Evolutionary conservation across 108 stramenopile genomes (phyloP).

Genomic region (Nitzschia putrida): DNA sequence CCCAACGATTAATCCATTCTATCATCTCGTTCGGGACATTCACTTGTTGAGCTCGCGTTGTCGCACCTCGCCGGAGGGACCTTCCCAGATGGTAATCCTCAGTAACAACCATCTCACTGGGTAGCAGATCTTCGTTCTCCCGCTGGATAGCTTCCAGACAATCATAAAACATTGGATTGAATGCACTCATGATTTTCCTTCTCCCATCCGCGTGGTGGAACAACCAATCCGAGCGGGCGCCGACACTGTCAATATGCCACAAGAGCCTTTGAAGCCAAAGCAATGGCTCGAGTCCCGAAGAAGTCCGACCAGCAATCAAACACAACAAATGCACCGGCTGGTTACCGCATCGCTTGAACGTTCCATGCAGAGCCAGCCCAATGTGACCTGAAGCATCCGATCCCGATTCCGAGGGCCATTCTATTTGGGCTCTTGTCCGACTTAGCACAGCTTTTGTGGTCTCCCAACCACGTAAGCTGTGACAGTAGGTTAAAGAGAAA

Average conservation of each 20-base stretch:
- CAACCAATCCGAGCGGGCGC: background rate
- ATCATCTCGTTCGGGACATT: conserved; percentile 13
- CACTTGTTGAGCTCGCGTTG: conserved; percentile 19
- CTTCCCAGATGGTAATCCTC: conserved; percentile 10
- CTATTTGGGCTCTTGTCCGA: background rate
- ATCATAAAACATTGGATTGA: background rate
- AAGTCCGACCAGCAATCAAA: background rate
- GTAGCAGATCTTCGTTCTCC: background rate
- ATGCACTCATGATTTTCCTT: background rate
- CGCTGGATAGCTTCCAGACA: background rate
- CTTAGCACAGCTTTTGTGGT: background rate
- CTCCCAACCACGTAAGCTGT: background rate
- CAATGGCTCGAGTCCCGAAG: background rate
- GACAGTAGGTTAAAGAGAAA: background rate
- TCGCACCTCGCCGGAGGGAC: conserved; percentile 28
- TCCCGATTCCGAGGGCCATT: background rate
- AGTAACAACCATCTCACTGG: background rate
- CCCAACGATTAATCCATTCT: conserved; percentile 36
- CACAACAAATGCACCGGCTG: background rate
- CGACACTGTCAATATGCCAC: background rate
- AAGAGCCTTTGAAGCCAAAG: background rate
- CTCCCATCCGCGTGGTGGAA: background rate
- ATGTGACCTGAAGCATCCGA: background rate
- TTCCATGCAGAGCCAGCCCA: background rate
- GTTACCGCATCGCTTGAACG: background rate